A percentile compares a stretch with the other conserved stretches of the same genome.
Conservation (phyloP, 2,329 filamentous ascomycete genomes). For the Exserohilum rostratum region DNA sequence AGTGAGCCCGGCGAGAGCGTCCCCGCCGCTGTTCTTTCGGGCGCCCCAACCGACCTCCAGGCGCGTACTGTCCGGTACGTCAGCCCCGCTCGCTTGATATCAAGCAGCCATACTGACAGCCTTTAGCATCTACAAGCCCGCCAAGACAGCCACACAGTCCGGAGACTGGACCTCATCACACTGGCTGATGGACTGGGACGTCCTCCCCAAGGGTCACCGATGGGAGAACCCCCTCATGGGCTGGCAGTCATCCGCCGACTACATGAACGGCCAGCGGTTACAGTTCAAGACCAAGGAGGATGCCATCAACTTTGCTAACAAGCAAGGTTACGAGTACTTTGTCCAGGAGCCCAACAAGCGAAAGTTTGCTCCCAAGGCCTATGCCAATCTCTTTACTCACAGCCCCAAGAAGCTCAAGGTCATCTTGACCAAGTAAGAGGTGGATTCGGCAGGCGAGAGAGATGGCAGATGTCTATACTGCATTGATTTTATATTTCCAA, state of each 20-base stretch:
- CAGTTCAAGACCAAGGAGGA: constrained; percentile 94
- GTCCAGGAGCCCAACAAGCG: constrained; percentile 95
- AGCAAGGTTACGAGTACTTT: constrained; percentile 99
- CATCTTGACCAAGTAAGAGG: constrained; percentile 75
- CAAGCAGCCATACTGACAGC: constrained; percentile 10
- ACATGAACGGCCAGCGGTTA: constrained; percentile 91
- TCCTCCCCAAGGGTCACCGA: constrained; percentile 86
- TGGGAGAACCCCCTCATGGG: constrained; percentile 99
- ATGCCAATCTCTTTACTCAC: constrained; percentile 95
- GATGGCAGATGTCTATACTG: constrained; percentile 38
- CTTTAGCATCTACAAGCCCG: constrained; percentile 84
- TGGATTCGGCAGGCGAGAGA: neutral
- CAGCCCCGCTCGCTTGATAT: neutral
- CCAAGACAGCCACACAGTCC: constrained; percentile 96
- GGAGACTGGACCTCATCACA: constrained; percentile 81
- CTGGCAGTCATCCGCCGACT: constrained; percentile 95
- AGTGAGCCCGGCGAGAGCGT: constrained; percentile 78
- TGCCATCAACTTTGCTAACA: constrained; percentile 92
- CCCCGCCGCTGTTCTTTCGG: constrained; percentile 85
- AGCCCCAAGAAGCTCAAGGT: constrained; percentile 83
- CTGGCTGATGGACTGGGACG: constrained; percentile 99
- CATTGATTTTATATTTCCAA: constrained; percentile 15
- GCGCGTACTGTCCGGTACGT: constrained; percentile 88
- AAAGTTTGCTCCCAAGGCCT: constrained; percentile 86
- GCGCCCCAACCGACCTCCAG: constrained; percentile 91